phyloP scores from a whole-genome alignment of 2,329 filamentous ascomycete species.

The Blastomyces parvus region DNA sequence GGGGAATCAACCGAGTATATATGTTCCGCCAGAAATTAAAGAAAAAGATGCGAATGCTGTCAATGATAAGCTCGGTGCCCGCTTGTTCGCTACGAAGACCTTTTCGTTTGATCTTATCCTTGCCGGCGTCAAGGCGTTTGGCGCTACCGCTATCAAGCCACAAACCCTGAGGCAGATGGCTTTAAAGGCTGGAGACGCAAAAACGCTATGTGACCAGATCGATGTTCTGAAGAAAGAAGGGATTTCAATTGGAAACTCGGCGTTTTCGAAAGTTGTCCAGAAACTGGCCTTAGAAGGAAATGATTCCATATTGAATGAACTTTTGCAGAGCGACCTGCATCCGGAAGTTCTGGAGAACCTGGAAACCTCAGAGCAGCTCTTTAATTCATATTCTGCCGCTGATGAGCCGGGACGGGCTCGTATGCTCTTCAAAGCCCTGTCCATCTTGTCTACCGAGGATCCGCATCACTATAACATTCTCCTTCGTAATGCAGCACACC shows the following conservation, averaged over 20 bases:
- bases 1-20: neutral
- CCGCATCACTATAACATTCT: constrained; percentile 30
- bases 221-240: constrained; percentile 51
- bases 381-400: constrained; percentile 43
- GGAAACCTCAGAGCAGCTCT: constrained; percentile 45
- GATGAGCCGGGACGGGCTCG: constrained; percentile 46
- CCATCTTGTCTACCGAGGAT: constrained; percentile 27
- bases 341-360: constrained; percentile 53
- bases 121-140: constrained; percentile 58
- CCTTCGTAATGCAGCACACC: constrained; percentile 31
- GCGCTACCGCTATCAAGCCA: constrained; percentile 62
- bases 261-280: constrained; percentile 57
- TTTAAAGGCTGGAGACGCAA: constrained; percentile 49
- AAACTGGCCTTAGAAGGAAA: constrained; percentile 53
- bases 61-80: constrained; percentile 64
- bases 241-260: constrained; percentile 53
- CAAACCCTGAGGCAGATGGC: constrained; percentile 69
- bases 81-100: constrained; percentile 69
- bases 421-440: constrained; percentile 47
- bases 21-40: neutral
- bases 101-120: constrained; percentile 65
- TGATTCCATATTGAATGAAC: constrained; percentile 42
- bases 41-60: constrained; percentile 37
- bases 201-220: constrained; percentile 51
- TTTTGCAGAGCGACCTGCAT: constrained; percentile 54